Evolutionary conservation across 2,329 filamentous ascomycete species (phyloP).

Genomic region (Fusarium sp.): DNA sequence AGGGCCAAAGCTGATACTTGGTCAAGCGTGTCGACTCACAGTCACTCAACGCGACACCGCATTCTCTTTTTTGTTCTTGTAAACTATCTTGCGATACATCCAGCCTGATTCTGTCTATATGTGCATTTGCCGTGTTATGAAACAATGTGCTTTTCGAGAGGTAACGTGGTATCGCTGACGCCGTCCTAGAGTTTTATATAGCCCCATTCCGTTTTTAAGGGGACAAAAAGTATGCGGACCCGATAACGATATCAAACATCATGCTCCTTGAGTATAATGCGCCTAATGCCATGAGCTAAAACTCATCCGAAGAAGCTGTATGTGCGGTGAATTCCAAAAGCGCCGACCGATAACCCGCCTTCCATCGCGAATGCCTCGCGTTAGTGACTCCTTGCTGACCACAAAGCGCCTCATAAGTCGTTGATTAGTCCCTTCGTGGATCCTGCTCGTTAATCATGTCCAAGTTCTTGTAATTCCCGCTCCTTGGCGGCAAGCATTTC

Average conservation of each 20-base stretch:
- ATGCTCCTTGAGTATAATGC: slow-evolving; percentile 21
- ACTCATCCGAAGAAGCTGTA: slow-evolving; percentile 8
- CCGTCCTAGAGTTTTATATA: slow-evolving; percentile 25
- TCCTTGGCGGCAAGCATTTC: slow-evolving; percentile 77
- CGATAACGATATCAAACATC: slow-evolving; percentile 19
- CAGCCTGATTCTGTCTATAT: slow-evolving; percentile 34
- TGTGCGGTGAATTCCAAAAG: slow-evolving; percentile 41
- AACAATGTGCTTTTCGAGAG: slow-evolving; percentile 19
- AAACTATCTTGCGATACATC: slow-evolving; percentile 32
- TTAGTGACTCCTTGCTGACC: slow-evolving; percentile 39
- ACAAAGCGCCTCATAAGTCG: slow-evolving; percentile 40
- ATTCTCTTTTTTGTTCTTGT: slow-evolving; percentile 31
- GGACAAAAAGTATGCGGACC: slow-evolving; percentile 25
- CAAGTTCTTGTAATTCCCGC: slow-evolving; percentile 65
- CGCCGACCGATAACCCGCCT: slow-evolving; percentile 31
- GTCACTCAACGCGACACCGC: slow-evolving; percentile 22
- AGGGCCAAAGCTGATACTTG: slow-evolving; percentile 32
- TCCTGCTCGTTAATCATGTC: slow-evolving; percentile 40
- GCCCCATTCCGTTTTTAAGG: slow-evolving; percentile 23
- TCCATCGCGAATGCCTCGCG: slow-evolving; percentile 22
- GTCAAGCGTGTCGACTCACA: slow-evolving; percentile 27
- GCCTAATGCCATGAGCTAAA: slow-evolving; percentile 19
- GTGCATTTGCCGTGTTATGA: slow-evolving; percentile 20
- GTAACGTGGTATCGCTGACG: slow-evolving; percentile 14
- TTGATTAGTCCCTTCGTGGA: slow-evolving; percentile 32